Evolutionary conservation across 106 monocot genomes (phyloP), one percentile per base, ranked within the genome.

Genomic region (Dendrobium nobile): DNA sequence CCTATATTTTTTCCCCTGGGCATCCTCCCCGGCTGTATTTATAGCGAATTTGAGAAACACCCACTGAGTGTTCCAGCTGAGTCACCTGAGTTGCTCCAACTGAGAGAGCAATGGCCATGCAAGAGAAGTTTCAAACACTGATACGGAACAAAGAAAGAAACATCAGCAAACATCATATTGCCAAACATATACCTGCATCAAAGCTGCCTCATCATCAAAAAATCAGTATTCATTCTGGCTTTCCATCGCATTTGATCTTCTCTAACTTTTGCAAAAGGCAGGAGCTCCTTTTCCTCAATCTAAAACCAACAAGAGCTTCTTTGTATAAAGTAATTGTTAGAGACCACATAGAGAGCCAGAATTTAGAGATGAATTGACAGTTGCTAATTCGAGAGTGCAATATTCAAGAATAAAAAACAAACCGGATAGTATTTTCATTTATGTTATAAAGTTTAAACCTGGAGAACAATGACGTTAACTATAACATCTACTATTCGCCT

Each of bases 21-120:
- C 13, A 61, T 54, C 72, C 40, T 41, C 48, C 26, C 59, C 83
- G 68, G 73, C 79, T 78, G 54, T 68, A 77, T 80, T 77, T 79
- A 10, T 20, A 17, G 17, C 54, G 74, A 73, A 80, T 26, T 68
- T 67, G 56, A 85, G 80, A 65, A 77, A 73, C 2, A 18, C 11
- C 43, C 72, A 16, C 44, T 54, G 18, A 44, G n/a, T 67, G 19
- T 42, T 41, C 47, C 75, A 19, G 43, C 19, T 73, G 70, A 73
- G 41, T 67, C 75, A 55, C 80, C 77, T 7, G 26, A 40, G 76
- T 65, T 77, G 72, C 89, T 81, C 82, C 90, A 65, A 95, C 82
- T 40, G 95, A 95, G 10, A 95, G 82, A 76, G 95, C 87, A 84
- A 95, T 93, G 47, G 95, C 95, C 95, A n/a, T 95, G 84, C 41